A percentile compares a stretch with the other conserved stretches of the same genome.
Conservation (phyloP, 2,329 filamentous ascomycete species). For the Clonostachys rhizophaga region DNA sequence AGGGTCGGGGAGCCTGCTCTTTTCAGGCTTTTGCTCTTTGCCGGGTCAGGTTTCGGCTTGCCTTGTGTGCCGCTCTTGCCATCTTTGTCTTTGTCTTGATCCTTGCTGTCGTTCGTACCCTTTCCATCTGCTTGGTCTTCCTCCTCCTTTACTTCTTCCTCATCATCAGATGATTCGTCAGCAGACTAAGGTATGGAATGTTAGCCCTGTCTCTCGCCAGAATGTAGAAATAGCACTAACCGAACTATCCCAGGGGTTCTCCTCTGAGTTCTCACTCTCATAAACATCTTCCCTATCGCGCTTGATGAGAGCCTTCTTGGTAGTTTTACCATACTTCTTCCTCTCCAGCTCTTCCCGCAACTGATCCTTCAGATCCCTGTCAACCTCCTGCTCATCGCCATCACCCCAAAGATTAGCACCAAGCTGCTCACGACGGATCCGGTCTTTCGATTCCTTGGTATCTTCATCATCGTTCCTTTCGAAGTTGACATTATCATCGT, state of each 20-base stretch:
- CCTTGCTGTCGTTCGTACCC: constrained; percentile 50
- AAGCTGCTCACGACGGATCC: constrained; percentile 77
- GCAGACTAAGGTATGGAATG: constrained; percentile 4
- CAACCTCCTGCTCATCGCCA: constrained; percentile 65
- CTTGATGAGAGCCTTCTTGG: constrained; percentile 77
- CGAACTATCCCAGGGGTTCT: constrained; percentile 33
- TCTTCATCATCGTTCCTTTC: constrained; percentile 78
- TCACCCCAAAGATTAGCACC: constrained; percentile 78
- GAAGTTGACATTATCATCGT: constrained; percentile 74
- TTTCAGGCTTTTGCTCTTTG: constrained; percentile 64
- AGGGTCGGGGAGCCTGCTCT: constrained; percentile 80
- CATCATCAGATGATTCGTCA: constrained; percentile 27
- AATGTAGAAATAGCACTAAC: constrained; percentile 12
- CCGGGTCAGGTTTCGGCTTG: constrained; percentile 10
- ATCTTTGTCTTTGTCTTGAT: constrained; percentile 50
- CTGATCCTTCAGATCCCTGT: constrained; percentile 68
- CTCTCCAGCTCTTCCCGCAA: constrained; percentile 63
- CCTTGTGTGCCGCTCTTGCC: constrained; percentile 27
- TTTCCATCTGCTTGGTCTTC: constrained; percentile 53
- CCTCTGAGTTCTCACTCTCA: constrained; percentile 59
- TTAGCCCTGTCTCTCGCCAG: too few species aligned
- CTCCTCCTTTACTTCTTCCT: constrained; percentile 29
- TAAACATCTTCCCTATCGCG: constrained; percentile 86
- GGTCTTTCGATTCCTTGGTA: constrained; percentile 63
- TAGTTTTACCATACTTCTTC: constrained; percentile 68